Evolutionary conservation across 208 protist genomes (phyloP), one percentile per base, ranked within the genome.

Genomic region (Crithidia fasciculata): DNA sequence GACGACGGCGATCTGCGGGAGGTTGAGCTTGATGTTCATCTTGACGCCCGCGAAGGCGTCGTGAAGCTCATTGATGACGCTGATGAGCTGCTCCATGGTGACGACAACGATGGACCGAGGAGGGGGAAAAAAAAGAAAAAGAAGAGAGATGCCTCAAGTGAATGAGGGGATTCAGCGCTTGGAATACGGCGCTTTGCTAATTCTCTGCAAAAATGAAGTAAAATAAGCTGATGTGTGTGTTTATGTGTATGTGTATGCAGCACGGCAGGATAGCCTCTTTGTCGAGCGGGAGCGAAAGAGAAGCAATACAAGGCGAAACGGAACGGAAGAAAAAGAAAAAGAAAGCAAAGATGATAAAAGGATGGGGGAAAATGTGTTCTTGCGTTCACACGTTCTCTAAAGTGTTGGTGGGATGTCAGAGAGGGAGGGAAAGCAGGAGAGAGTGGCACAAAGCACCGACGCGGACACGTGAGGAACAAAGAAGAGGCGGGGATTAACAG

Each of bases 1-100:
- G 39, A 99, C 98, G 40, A 99, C 99, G 15, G 97, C 98, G 73
- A 99, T 99, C 84, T 99, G 98, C 9, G 99, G 99, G 39, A 99
- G 89, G 84, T 99, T 97, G 47, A 99, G 80, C 64, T 91, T 86
- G 56, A 99, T 91, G 58, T 90, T 89, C 85, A 97, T 94, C 80
- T 95, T 96, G 57, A 99, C 81, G 69, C 76, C 84, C 2, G 88
- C 72, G 76, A 98, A 98, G 36, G 95, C 96, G 87, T 99, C 97
- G 63, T 99, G 98, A 28, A 99, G 86, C 67, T 98, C 95, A 82
- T 99, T 99, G 49, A 99, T 98, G 36, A 99, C 90, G 8, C 96
- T 85, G 55, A 99, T 99, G 15, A 99, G 85, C 70, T 95, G 74
- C 8, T 99, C 96, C 97, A 99, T 99, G n/a, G 40, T 61, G 12